Conservation (phyloP, 805 yeast species). For the Isabelozyma pseudorhagii region DNA sequence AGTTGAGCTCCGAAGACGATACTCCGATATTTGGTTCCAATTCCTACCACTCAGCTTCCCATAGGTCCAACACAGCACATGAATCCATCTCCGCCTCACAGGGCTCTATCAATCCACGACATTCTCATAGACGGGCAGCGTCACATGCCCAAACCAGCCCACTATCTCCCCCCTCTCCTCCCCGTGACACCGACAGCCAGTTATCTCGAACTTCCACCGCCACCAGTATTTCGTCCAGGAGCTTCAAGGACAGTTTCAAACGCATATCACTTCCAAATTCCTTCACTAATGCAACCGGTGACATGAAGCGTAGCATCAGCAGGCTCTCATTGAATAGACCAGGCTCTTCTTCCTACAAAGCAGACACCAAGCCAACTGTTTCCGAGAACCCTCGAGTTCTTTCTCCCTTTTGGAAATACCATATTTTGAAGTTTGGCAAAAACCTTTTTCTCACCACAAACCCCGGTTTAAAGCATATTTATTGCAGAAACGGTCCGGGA, state of each 20-base stretch:
- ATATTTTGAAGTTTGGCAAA: conserved; percentile 50
- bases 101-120: neutral
- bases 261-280: neutral
- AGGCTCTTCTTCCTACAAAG: neutral
- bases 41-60: neutral
- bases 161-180: neutral
- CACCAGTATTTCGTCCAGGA: neutral
- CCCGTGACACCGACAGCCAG: neutral
- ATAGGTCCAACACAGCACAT: too few relatives aligned
- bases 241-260: neutral
- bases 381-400: neutral
- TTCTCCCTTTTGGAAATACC: conserved; percentile 59
- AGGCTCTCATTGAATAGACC: neutral
- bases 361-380: neutral
- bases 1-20: neutral
- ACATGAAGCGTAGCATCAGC: neutral
- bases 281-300: neutral
- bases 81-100: too few relatives aligned
- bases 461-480: conserved; percentile 58
- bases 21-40: neutral
- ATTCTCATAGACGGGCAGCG: neutral
- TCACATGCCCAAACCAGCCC: neutral
- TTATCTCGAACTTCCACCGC: neutral
- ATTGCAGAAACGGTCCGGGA: conserved; percentile 61
- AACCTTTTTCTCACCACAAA: conserved; percentile 64